These are phyloP conservation scores for Fusarium lyarnte DNA, from an alignment of 2,329 filamentous ascomycete species.

Conservation along the genomic window DNA sequence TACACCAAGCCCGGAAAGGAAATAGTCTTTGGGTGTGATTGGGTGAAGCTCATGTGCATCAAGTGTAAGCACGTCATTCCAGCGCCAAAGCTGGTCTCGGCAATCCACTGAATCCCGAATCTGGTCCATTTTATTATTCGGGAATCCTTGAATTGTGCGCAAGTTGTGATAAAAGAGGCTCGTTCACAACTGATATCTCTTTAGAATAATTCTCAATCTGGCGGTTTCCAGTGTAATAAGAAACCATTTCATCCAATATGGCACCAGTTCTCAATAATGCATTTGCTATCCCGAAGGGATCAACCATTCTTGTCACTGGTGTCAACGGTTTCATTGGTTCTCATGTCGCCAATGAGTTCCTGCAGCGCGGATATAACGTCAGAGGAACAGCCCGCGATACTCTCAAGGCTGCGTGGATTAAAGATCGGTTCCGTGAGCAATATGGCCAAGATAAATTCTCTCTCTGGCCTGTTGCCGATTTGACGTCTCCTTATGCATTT, in stretches of 20 bases:
- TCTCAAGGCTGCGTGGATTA: neutral
- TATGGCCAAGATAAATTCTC: neutral
- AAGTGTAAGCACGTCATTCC: neutral
- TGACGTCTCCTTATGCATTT: neutral
- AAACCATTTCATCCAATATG: neutral
- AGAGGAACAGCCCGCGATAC: neutral
- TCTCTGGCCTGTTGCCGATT: neutral
- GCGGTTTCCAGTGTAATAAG: no score
- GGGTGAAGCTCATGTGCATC: neutral
- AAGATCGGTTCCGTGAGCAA: neutral
- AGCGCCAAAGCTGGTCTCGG: neutral
- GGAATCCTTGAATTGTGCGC: neutral
- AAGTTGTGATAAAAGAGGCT: accelerated
- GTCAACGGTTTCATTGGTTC: neutral
- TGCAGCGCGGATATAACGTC: neutral
- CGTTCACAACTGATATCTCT: accelerated
- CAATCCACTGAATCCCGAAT: neutral
- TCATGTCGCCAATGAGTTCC: neutral
- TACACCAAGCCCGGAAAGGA: neutral
- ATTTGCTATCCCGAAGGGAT: neutral
- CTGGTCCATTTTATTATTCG: accelerated
- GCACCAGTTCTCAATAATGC: neutral
- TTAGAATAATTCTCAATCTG: no score
- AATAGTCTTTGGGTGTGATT: accelerated
- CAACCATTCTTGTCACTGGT: neutral